Conservation (phyloP, 1,139 yeast genomes). For the Geotrichum fermentans region DNA sequence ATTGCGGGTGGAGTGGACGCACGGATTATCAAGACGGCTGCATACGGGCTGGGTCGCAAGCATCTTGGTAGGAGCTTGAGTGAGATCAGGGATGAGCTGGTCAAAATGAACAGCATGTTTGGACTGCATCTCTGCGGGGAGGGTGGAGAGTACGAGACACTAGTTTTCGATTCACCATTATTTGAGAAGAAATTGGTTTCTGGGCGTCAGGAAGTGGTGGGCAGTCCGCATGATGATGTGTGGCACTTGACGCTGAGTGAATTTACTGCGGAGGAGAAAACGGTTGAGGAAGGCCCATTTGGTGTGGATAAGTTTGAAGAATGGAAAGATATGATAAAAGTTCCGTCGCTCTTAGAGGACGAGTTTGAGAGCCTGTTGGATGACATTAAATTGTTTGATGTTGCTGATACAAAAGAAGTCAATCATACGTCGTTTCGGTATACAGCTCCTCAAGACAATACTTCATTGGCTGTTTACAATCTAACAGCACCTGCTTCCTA, state of each 20-base stretch:
- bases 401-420: not conserved
- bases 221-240: constrained; percentile 56
- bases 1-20: constrained; percentile 71
- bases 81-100: constrained; percentile 56
- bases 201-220: constrained; percentile 41
- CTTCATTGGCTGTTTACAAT: constrained; percentile 8
- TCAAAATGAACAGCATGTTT: constrained; percentile 55
- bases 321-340: constrained; percentile 34
- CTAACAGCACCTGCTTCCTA: constrained; percentile 9
- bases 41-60: constrained; percentile 62
- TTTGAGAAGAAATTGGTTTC: constrained; percentile 56
- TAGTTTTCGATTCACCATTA: constrained; percentile 85
- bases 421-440: not conserved
- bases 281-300: constrained; percentile 27
- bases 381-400: not conserved
- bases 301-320: constrained; percentile 21
- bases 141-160: constrained; percentile 95
- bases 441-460: not conserved
- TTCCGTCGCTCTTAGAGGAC: constrained; percentile 49
- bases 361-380: constrained; percentile 43
- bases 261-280: constrained; percentile 40
- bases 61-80: constrained; percentile 68
- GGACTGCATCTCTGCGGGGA: constrained; percentile 96
- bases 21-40: constrained; percentile 85
- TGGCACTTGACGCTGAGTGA: constrained; percentile 49